Base-by-base conservation (phyloP, 2,329 filamentous ascomycete genomes). In the Colletotrichum costaricense region DNA sequence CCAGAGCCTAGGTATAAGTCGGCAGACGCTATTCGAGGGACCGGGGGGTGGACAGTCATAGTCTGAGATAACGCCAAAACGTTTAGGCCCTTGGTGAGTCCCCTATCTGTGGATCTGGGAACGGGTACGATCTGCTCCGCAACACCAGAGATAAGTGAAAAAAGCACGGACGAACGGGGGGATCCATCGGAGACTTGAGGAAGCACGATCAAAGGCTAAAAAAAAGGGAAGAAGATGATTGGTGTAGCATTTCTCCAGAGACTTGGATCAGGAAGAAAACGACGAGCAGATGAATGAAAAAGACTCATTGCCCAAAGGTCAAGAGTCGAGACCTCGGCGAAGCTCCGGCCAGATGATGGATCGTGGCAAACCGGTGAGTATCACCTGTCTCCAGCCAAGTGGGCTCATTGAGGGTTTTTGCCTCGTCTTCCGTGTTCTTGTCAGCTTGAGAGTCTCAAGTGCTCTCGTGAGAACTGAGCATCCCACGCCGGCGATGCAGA, bases 21-120 rank as follows among this genome's bases (percentile, higher is more conserved):
- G 19, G 19, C 42, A 49, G 42, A 49, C 42, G 42, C 42, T 49
- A 49, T 49, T 49, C 19, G 33, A n/a, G 5, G 42, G 42, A 49
- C 16, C 42, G 2, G 42, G 42, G 19, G 42, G 42, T 35, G 11
- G 24, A 63, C 38, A 71, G 52, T 64, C 69, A 64, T 59, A 63
- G 56, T 49, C 62, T 60, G 57, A 74, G 72, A 74, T 74, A 74
- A 74, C 38, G 63, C 12, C 57, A 42, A 54, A 52, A 22, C 49
- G 42, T 49, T 49, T 22, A 5, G 22, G 38, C 24, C 22, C 24
- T 7, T 57, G 52, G 56, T n/a, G 16, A 35, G 62, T 64, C 30
- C 54, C 56, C 72, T 74, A 74, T 74, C 72, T 72, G 68, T 74
- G 69, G 72, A 68, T 72, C 72, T 59, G 38, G 35, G 26, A 33